phyloP scores from a whole-genome alignment of 2,329 filamentous ascomycete genomes.

The Trichoderma koningii region DNA sequence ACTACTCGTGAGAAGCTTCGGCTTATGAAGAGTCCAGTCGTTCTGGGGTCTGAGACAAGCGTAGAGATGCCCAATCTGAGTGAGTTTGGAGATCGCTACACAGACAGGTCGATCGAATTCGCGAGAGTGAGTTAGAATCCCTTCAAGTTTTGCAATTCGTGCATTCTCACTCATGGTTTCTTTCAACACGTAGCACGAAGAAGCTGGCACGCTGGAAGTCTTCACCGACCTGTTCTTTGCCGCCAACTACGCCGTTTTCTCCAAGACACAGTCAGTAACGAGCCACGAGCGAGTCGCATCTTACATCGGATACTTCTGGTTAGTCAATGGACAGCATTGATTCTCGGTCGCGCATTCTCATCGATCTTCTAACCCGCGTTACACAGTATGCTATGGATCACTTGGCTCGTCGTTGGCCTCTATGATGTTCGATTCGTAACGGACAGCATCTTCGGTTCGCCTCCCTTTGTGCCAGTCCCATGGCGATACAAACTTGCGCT shows the following conservation, averaged over 20 bases:
- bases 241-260: slow-evolving; percentile 65
- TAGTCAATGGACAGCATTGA: neutral
- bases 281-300: slow-evolving; percentile 38
- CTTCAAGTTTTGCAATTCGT: neutral
- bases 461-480: no score
- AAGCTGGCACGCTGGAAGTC: slow-evolving; percentile 43
- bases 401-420: slow-evolving; percentile 65
- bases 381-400: slow-evolving; percentile 62
- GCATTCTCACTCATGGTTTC: neutral
- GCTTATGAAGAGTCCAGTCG: slow-evolving; percentile 39
- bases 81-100: slow-evolving; percentile 18
- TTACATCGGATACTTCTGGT: slow-evolving; percentile 44
- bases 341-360: no score
- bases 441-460: slow-evolving; percentile 60
- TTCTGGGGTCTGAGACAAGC: slow-evolving; percentile 15
- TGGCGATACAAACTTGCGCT: no score
- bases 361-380: neutral
- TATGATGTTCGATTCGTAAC: slow-evolving; percentile 68
- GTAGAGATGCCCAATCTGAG: slow-evolving; percentile 5
- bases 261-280: slow-evolving; percentile 39
- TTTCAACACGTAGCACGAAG: slow-evolving; percentile 36
- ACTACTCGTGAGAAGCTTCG: slow-evolving; percentile 35
- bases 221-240: slow-evolving; percentile 49
- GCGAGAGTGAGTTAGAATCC: slow-evolving; percentile 6
- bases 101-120: slow-evolving; percentile 13